Base-by-base conservation (phyloP, 116 monocot species). In the Posidonia oceanica region DNA sequence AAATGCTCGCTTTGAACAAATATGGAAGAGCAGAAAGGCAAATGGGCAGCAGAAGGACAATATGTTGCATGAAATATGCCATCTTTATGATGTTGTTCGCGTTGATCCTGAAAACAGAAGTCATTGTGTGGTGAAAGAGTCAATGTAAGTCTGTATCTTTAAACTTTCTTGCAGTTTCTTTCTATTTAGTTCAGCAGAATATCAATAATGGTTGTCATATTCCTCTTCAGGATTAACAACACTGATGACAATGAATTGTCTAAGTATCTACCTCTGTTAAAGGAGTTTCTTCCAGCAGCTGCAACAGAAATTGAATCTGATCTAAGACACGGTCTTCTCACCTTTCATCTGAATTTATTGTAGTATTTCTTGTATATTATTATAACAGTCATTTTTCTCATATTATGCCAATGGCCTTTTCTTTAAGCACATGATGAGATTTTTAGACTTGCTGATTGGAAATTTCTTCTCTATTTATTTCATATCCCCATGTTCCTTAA, bases 1-100 rank as follows among this genome's bases (percentile, higher is more conserved):
- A 72, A 83, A 63, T 84, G 87, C 85, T 56, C 87, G 90, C 29
- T 94, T 87, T 78, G 71, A 85, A 77, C 87, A 94, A 85, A 90
- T 94, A 78, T 87, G 90, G 94, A 94, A 71, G 60, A 90, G 87
- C 29, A 78, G 87, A 80, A 88, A 42, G 76, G 80, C 73, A 57
- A 42, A 64, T 1, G 73, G 41, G 37, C 55, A 80, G 56, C 58
- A 64, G 23, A 59, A 40, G 67, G 85, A 81, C 55, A 79, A 83
- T 38, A 77, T 80, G 14, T 59, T 90, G 13, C 69, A 63, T 72
- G 82, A 90, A 70, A 75, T 88, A 55, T 94, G 83, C 64, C 80
- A 78, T 72, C 77, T 94, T 21, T 94, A 90, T 76, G 90, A 94
- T 79, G 84, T 90, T 62, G 80, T 86, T 52, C 83, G 79, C 70